A percentile compares a stretch with the other conserved stretches of the same genome.
phyloP scores from a whole-genome alignment of 1,139 yeast species.

The Blastobotrys indianensis region DNA sequence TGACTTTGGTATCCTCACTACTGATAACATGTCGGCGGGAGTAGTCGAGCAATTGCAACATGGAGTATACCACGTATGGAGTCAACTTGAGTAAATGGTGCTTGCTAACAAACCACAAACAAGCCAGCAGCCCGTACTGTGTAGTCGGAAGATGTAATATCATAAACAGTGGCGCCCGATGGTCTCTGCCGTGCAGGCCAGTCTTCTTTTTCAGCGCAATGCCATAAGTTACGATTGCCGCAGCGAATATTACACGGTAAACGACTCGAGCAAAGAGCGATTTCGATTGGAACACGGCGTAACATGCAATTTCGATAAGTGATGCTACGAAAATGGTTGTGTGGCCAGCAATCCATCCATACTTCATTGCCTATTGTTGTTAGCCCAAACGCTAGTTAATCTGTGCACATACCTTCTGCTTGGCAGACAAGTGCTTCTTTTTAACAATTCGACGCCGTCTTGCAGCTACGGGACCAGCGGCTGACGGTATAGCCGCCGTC shows the following conservation, averaged over 20 bases:
- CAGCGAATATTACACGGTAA: constrained; percentile 56
- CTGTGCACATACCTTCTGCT: background rate
- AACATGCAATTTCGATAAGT: constrained; percentile 13
- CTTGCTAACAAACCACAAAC: constrained; percentile 48
- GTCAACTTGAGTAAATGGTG: constrained; percentile 50
- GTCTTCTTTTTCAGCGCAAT: constrained; percentile 57
- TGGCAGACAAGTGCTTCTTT: too few species aligned
- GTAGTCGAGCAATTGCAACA: constrained; percentile 65
- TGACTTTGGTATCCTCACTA: constrained; percentile 40
- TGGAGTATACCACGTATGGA: constrained; percentile 60
- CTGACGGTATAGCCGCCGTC: background rate
- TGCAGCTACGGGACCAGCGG: background rate
- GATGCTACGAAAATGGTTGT: constrained; percentile 12
- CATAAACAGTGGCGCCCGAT: constrained; percentile 4
- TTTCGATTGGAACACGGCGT: constrained; percentile 16
- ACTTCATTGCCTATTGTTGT: background rate
- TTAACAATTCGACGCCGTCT: background rate
- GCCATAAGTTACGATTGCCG: constrained; percentile 68
- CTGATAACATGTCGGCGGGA: constrained; percentile 57
- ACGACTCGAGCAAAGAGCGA: constrained; percentile 27
- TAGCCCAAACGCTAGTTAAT: background rate
- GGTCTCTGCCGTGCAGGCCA: constrained; percentile 2
- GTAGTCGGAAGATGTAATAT: constrained; percentile 28
- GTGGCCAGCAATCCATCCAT: constrained; percentile 14
- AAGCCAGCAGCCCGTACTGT: constrained; percentile 52